Evolutionary conservation across 2,329 filamentous ascomycete species (phyloP).

Genomic region (Volutella citrinella): DNA sequence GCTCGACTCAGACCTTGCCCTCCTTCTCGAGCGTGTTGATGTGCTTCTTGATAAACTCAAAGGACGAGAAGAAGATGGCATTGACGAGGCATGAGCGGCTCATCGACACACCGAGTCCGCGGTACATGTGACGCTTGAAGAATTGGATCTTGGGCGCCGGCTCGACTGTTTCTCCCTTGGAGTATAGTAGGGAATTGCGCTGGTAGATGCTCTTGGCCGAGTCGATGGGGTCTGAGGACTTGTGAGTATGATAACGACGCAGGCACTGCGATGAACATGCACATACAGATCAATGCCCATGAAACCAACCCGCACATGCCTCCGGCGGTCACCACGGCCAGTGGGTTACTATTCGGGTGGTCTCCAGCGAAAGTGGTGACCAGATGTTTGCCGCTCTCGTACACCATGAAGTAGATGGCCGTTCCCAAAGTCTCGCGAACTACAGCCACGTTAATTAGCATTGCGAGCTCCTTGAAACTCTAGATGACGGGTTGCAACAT

Average conservation of each 20-base stretch:
- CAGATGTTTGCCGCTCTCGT: constrained; percentile 81
- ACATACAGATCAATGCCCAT: constrained; percentile 69
- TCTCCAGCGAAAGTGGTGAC: constrained; percentile 72
- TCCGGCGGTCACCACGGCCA: constrained; percentile 74
- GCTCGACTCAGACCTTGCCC: too few species aligned
- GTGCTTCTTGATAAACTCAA: constrained; percentile 76
- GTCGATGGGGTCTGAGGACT: constrained; percentile 62
- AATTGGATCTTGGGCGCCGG: constrained; percentile 72
- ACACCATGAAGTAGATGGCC: constrained; percentile 83
- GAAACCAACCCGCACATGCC: constrained; percentile 80
- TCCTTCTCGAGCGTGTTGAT: constrained; percentile 50
- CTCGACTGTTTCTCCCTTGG: constrained; percentile 61
- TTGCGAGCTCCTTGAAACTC: not conserved
- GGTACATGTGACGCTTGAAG: constrained; percentile 76
- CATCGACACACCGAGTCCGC: constrained; percentile 80
- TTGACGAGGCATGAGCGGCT: constrained; percentile 78
- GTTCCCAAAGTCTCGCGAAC: constrained; percentile 83
- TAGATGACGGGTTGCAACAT: too few species aligned
- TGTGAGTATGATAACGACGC: constrained; percentile 6
- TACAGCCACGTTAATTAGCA: constrained; percentile 30
- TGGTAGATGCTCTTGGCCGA: constrained; percentile 85
- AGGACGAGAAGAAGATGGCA: constrained; percentile 85
- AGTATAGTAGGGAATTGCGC: constrained; percentile 71
- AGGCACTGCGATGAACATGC: not conserved
- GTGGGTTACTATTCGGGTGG: constrained; percentile 71